Base-by-base conservation (phyloP, 345 rosid species). In the Aurinia saxatilis region DNA sequence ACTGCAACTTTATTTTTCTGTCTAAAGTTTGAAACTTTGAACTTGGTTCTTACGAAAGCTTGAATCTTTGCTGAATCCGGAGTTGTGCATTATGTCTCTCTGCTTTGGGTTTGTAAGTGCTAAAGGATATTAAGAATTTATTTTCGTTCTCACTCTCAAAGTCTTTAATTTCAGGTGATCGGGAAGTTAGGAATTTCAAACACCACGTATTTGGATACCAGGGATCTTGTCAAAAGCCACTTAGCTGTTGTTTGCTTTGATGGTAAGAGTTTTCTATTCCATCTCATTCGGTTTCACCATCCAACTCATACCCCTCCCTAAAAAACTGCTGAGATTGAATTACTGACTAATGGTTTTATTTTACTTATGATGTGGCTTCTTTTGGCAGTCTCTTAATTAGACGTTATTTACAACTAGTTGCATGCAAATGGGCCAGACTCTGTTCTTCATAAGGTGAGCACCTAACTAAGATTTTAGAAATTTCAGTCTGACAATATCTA, bases 371-470 rank as follows among this genome's bases (percentile, higher is more conserved):
- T 49, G 63, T 54, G 21, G 51, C 36, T 58, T 64, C 35, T 56
- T 67, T 56, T 39, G 61, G 72, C 76, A 88, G 98, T 90, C 87
- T 21, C 80, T 91, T 48, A 86, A 79, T 65, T 92, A 80, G 96
- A 89, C 74, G 98, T 89, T 60, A 96, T 92, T 69, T 92, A 86
- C 77, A 92, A 89, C 75, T 96, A 92, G 80, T 73, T 92, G 80
- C 84, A 86, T 73, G 95, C 83, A 71, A 86, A 48, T 73, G 98
- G 96, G 58, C 91, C 96, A 50, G 79, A 82, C 58, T 92, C 96
- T 71, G 89, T 88, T 71, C 89, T 88, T 50, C 96, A 92, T 77
- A 92, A 92, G 95, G 95, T 92, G 57, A 34, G 55, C 21, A 29
- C 30, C 10, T 46, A 29, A 18, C 54, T 40, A 8, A 31, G 29